A percentile compares a stretch with the other conserved stretches of the same genome.
Conservation (phyloP, 805 yeast genomes). For the Candida gorgasii region DNA sequence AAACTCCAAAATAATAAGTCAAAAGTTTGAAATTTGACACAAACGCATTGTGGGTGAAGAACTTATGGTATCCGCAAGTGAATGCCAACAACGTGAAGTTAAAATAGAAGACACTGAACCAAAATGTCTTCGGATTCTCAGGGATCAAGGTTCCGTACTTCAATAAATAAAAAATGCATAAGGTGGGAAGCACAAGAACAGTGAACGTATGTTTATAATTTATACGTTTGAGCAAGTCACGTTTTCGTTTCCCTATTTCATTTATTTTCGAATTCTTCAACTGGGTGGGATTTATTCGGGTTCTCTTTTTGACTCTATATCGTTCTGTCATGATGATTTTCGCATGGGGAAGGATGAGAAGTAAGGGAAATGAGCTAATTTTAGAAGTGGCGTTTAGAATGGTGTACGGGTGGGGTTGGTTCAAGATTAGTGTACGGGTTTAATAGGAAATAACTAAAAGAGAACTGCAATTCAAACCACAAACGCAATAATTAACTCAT, state of each 20-base stretch:
- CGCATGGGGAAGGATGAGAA: too few species aligned
- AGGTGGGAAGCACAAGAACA: slow-evolving; percentile 34
- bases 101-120: slow-evolving; percentile 33
- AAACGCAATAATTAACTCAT: too few species aligned
- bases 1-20: slow-evolving; percentile 51
- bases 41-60: slow-evolving; percentile 42
- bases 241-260: slow-evolving; percentile 34
- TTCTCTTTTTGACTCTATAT: slow-evolving; percentile 16
- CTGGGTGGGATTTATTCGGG: slow-evolving; percentile 18
- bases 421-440: too few species aligned
- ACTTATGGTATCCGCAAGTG: slow-evolving; percentile 45
- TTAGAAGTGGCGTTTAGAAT: too few species aligned
- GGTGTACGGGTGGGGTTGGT: neutral
- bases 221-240: slow-evolving; percentile 36
- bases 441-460: too few species aligned
- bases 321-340: slow-evolving; percentile 4
- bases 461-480: too few species aligned
- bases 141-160: slow-evolving; percentile 27
- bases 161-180: slow-evolving; percentile 28
- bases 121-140: slow-evolving; percentile 23
- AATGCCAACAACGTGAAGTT: slow-evolving; percentile 40
- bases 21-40: slow-evolving; percentile 32
- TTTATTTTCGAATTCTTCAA: slow-evolving; percentile 32
- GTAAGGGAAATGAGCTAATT: too few species aligned
- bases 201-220: slow-evolving; percentile 36